Evolutionary conservation across 31 red algal genomes (phyloP).

Genomic region (Odonthalia washingtoniensis): DNA sequence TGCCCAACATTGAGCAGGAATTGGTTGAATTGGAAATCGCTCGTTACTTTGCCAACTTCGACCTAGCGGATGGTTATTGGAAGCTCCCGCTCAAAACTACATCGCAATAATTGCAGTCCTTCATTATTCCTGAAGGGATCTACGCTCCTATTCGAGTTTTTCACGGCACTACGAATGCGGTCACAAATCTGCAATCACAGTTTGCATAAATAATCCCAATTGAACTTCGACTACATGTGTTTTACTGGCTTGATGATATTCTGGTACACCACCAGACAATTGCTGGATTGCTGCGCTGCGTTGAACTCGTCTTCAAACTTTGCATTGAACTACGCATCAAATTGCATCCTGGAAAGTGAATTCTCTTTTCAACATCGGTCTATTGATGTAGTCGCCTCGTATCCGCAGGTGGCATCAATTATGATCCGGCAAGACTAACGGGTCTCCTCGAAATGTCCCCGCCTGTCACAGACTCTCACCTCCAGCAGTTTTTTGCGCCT

Average conservation of each 20-base stretch:
- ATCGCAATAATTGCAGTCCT: background rate
- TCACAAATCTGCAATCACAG: background rate
- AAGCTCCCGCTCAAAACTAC: background rate
- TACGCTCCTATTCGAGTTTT: too few relatives aligned
- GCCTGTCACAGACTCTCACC: background rate
- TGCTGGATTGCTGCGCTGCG: background rate
- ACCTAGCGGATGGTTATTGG: background rate
- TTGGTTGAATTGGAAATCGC: background rate
- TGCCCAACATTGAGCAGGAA: background rate
- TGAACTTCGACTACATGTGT: background rate
- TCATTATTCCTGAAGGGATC: too few relatives aligned
- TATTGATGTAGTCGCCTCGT: slow-evolving; percentile 29
- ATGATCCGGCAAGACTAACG: background rate
- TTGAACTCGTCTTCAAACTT: background rate
- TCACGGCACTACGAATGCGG: background rate
- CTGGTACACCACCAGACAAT: slow-evolving; percentile 18
- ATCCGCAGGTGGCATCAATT: slow-evolving; percentile 15
- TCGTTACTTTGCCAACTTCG: background rate
- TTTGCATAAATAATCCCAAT: background rate
- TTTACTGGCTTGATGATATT: too few relatives aligned
- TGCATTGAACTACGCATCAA: background rate
- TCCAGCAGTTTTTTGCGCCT: background rate
- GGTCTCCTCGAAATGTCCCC: background rate
- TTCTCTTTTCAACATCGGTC: background rate
- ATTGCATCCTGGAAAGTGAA: slow-evolving; percentile 18